A percentile compares a stretch with the other conserved stretches of the same genome.
Evolutionary conservation across 1,139 yeast species (phyloP).

Genomic region (Candida neerlandica): DNA sequence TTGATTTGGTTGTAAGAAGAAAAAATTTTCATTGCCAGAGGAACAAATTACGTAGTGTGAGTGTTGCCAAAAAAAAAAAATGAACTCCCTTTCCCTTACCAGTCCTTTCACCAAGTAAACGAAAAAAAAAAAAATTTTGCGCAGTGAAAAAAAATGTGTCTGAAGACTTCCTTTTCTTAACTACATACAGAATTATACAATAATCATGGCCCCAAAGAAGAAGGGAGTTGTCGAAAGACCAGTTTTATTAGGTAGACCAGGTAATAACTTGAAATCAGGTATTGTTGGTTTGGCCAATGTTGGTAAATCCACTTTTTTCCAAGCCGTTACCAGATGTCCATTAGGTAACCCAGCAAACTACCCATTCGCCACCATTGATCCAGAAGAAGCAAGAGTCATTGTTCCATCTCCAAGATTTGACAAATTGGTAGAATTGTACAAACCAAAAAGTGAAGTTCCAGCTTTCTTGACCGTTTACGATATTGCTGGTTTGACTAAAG

Average conservation of each 20-base stretch:
- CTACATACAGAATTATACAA: constrained; percentile 8
- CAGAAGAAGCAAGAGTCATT: constrained; percentile 96
- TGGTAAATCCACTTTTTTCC: constrained; percentile 92
- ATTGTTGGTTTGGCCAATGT: constrained; percentile 97
- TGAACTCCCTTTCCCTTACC: not conserved
- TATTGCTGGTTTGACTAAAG: constrained; percentile 97
- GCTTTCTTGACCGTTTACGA: constrained; percentile 94
- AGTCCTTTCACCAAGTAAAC: not conserved
- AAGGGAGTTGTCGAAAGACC: constrained; percentile 82
- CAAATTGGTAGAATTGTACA: constrained; percentile 67
- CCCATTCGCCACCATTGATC: constrained; percentile 98
- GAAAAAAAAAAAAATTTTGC: constrained; percentile 5
- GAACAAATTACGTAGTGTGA: constrained; percentile 1
- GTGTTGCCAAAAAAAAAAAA: constrained; percentile 1
- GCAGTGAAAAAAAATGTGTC: constrained; percentile 9
- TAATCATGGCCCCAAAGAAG: constrained; percentile 90
- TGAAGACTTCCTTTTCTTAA: constrained; percentile 1
- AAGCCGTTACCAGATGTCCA: constrained; percentile 85
- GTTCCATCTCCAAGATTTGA: constrained; percentile 95
- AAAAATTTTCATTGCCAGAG: constrained; percentile 5
- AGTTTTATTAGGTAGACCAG: constrained; percentile 95
- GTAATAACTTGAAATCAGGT: constrained; percentile 94
- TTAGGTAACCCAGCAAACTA: constrained; percentile 98
- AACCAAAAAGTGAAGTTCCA: constrained; percentile 86
- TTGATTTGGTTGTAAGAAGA: not conserved